Conservation (phyloP, 257 asterid genomes). For the Solanum chmielewskii region DNA sequence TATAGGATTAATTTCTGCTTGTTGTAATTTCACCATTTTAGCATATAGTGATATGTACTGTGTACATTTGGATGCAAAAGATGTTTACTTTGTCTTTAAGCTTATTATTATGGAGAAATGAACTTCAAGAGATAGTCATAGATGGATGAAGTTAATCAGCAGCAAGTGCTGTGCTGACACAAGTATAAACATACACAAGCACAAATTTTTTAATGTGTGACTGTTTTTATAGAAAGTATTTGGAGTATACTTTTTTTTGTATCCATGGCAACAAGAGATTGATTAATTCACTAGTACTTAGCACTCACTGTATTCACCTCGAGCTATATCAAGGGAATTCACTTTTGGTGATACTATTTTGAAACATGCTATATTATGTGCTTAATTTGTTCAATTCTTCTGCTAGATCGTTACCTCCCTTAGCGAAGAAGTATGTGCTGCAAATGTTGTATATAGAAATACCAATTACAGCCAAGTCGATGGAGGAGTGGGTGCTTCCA, state of each 20-base stretch:
- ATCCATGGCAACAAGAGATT: not conserved
- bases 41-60: not conserved
- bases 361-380: not conserved
- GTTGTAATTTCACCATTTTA: not conserved
- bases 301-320: not conserved
- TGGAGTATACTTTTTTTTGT: not conserved
- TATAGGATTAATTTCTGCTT: not conserved
- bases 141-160: not conserved
- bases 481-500: slow-evolving; percentile 88
- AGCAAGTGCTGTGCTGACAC: not conserved
- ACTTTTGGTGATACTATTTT: not conserved
- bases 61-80: not conserved
- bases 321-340: not conserved
- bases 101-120: not conserved
- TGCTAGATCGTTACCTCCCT: slow-evolving; percentile 78
- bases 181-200: not conserved
- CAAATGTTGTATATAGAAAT: slow-evolving; percentile 63
- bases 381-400: not conserved
- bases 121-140: not conserved
- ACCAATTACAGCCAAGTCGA: slow-evolving; percentile 48
- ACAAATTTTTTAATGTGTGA: not conserved
- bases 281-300: not conserved
- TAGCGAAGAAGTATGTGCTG: slow-evolving; percentile 88
- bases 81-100: not conserved
- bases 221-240: not conserved